Evolutionary conservation across 176 grass and related monocot species (phyloP).

Genomic region (Aegilops speltoides): DNA sequence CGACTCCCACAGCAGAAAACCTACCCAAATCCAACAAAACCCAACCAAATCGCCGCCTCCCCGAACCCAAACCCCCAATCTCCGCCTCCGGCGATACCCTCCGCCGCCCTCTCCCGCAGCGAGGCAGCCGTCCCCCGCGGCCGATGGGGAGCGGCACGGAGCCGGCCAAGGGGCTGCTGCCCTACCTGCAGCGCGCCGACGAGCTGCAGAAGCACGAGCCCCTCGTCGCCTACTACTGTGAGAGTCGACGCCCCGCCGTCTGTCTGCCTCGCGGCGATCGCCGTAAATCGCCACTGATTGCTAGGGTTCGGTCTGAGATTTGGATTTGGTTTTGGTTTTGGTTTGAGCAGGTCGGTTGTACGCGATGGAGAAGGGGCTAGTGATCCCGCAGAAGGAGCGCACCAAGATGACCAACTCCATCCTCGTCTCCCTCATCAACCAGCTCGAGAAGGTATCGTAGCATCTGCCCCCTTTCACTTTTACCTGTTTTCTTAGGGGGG

Average conservation of each 20-base stretch:
- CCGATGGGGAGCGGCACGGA: conserved; percentile 74
- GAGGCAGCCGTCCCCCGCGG: background rate
- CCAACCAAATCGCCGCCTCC: conserved; percentile 4
- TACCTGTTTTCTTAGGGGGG: background rate
- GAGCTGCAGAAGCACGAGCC: conserved; percentile 99
- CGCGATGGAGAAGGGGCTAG: conserved; percentile 89
- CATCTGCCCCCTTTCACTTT: background rate
- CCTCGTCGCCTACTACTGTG: conserved; percentile 98
- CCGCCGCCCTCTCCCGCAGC: background rate
- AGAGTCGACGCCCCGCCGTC: background rate
- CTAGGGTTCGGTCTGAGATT: conserved; percentile 22
- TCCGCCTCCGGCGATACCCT: background rate
- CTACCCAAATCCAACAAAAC: conserved; percentile 9
- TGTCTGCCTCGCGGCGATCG: background rate
- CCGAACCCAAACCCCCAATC: background rate
- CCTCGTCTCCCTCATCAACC: conserved; percentile 91
- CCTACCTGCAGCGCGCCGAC: conserved; percentile 96
- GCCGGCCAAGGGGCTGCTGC: conserved; percentile 89
- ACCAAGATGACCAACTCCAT: conserved; percentile 88
- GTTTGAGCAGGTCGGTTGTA: conserved; percentile 67
- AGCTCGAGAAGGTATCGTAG: conserved; percentile 77
- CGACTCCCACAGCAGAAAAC: background rate
- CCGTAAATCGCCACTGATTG: background rate
- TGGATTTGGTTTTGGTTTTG: background rate
- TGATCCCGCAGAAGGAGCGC: conserved; percentile 76